Base-by-base conservation (phyloP, 345 rosid genomes). In the Boechera stricta region DNA sequence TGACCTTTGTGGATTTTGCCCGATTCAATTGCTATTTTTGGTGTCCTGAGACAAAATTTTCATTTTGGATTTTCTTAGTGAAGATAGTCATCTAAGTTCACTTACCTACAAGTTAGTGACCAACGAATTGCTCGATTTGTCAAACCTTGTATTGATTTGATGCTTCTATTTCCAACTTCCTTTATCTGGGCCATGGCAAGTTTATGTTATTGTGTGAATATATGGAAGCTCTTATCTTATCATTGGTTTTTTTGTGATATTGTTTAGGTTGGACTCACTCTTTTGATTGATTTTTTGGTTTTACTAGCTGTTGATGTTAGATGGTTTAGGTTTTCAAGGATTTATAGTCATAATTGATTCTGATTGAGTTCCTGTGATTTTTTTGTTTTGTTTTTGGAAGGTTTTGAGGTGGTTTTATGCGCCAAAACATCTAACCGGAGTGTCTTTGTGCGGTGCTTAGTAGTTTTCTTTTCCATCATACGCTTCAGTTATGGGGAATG, bases 401-500 rank as follows among this genome's bases (percentile, higher is more conserved):
- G 71, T 53, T 62, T 62, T 69, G 59, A 69, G 65, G 80, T 76
- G 64, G 44, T 39, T 74, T 18, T 21, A 65, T 65, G 64, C 5
- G 6, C 16, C 48, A 33, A 16, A 26, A 29, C 10, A 38, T 28
- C n/a, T 59, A 61, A 15, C 1, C 7, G 8, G 64, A 21, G 24
- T 21, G 24, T 57, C 47, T 67, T 29, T 59, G 15, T 26, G 24
- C 3, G 52, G 73, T 58, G 68, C 60, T 39, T 51, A 4, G 24
- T 21, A 21, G 24, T 21, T 21, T 21, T 21, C 24, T 21, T 21
- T 21, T 21, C 24, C 24, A 1, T 21, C 24, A 21, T 21, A 21
- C 24, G 24, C 24, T 21, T 21, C 24, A 21, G 84, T 53, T 66
- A 95, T 95, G 99, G 99, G 99, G 60, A 85, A 91, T 77, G 94